Conservation (phyloP, 2,329 filamentous ascomycete species). For the Scopulariopsis brevicaulis region DNA sequence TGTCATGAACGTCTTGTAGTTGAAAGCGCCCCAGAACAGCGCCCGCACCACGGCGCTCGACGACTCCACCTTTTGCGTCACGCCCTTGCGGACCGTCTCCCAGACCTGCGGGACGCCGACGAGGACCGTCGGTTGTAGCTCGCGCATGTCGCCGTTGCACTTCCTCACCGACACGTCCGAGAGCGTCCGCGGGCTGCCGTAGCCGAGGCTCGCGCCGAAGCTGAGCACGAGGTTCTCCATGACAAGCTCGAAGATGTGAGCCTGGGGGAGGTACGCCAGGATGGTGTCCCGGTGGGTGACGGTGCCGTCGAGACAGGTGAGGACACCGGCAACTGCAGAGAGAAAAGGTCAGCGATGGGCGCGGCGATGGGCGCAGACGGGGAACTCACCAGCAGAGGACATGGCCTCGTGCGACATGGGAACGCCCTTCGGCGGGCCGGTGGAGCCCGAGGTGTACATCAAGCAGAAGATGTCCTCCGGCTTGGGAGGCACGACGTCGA, state of each 20-base stretch:
- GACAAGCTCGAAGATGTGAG: conserved; percentile 93
- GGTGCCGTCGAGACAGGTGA: conserved; percentile 64
- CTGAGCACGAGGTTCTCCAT: conserved; percentile 86
- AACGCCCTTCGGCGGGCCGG: conserved; percentile 81
- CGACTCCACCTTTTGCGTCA: conserved; percentile 65
- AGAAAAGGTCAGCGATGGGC: conserved; percentile 8
- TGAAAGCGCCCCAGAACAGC: conserved; percentile 63
- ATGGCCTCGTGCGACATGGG: conserved; percentile 72
- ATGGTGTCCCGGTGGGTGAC: conserved; percentile 69
- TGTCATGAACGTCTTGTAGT: conserved; percentile 47
- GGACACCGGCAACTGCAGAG: conserved; percentile 61
- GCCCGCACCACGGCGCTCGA: conserved; percentile 59
- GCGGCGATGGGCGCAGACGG: background rate
- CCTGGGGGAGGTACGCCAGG: conserved; percentile 84
- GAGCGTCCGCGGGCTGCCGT: conserved; percentile 82
- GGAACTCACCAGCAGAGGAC: conserved; percentile 47
- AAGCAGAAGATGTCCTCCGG: conserved; percentile 73
- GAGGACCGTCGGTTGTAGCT: conserved; percentile 79
- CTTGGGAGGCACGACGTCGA: conserved; percentile 59
- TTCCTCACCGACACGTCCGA: conserved; percentile 79
- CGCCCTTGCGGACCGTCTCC: conserved; percentile 95
- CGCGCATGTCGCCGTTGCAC: conserved; percentile 86
- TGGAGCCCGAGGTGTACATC: conserved; percentile 83
- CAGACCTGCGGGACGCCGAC: conserved; percentile 94
- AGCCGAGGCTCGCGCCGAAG: conserved; percentile 86